phyloP scores from a whole-genome alignment of 1,284 basidiomycete genomes.

The Cyathus olla region DNA sequence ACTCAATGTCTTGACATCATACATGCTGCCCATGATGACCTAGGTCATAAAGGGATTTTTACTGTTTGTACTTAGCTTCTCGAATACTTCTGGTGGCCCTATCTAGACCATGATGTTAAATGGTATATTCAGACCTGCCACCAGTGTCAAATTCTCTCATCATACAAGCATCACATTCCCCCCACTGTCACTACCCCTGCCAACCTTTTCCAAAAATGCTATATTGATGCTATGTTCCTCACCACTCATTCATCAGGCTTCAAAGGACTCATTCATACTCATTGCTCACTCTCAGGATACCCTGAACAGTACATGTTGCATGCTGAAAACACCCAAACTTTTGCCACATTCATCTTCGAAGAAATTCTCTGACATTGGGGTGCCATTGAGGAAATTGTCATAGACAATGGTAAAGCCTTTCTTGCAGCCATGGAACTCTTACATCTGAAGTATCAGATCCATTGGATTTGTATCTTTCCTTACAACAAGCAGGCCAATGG shows the following conservation, averaged over 20 bases:
- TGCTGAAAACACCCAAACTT: slow-evolving; percentile 9
- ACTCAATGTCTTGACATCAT: neutral
- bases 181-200: slow-evolving; percentile 38
- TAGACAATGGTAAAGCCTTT: slow-evolving; percentile 41
- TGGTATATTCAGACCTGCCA: slow-evolving; percentile 49
- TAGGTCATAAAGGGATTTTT: slow-evolving; percentile 36
- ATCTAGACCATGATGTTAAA: slow-evolving; percentile 31
- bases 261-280: slow-evolving; percentile 24
- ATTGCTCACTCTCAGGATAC: slow-evolving; percentile 24
- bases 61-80: slow-evolving; percentile 16
- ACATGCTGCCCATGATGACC: slow-evolving; percentile 21
- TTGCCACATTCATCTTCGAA: slow-evolving; percentile 26
- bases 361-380: too few relatives aligned
- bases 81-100: slow-evolving; percentile 32
- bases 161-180: slow-evolving; percentile 37
- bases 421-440: slow-evolving; percentile 38
- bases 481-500: slow-evolving; percentile 60
- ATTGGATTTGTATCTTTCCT: slow-evolving; percentile 51
- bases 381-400: slow-evolving; percentile 22
- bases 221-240: slow-evolving; percentile 32
- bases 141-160: slow-evolving; percentile 42
- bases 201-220: slow-evolving; percentile 38
- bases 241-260: slow-evolving; percentile 8
- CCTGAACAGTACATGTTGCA: slow-evolving; percentile 25
- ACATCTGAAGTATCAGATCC: slow-evolving; percentile 35